Evolutionary conservation across 2,329 filamentous ascomycete genomes (phyloP).

Genomic region (Pyrenophora teres): DNA sequence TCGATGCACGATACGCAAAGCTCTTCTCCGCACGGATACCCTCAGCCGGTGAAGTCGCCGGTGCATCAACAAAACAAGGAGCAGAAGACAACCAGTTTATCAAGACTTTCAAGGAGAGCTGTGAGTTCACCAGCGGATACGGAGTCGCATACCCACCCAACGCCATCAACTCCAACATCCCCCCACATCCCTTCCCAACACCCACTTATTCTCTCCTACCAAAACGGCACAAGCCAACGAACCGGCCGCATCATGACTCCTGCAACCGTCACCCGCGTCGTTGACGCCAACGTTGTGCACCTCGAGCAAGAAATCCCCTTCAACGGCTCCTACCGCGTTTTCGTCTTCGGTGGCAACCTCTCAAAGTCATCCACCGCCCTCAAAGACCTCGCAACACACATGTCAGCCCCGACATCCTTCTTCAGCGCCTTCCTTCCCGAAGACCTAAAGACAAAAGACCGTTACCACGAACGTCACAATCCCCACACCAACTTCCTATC

Average conservation of each 20-base stretch:
- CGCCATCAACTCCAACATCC: conserved; percentile 77
- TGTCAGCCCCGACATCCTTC: conserved; percentile 72
- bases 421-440: conserved; percentile 67
- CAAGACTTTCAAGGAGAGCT: conserved; percentile 86
- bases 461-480: conserved; percentile 79
- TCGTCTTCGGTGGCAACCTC: conserved; percentile 78
- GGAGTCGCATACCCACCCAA: conserved; percentile 86
- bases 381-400: conserved; percentile 68
- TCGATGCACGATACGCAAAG: conserved; percentile 87
- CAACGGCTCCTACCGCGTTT: conserved; percentile 86
- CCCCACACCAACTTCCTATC: conserved; percentile 85
- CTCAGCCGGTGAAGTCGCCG: conserved; percentile 72
- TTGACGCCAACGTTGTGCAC: conserved; percentile 87
- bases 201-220: conserved; percentile 66
- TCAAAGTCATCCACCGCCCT: conserved; percentile 65
- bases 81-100: conserved; percentile 75
- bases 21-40: conserved; percentile 82
- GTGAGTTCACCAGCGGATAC: conserved; percentile 91
- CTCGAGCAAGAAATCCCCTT: conserved; percentile 87
- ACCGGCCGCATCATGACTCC: conserved; percentile 78
- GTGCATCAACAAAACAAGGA: conserved; percentile 54
- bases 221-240: conserved; percentile 61
- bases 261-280: conserved; percentile 81
- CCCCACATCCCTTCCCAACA: no score
- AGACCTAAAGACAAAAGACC: conserved; percentile 58